phyloP scores from a whole-genome alignment of 208 protist genomes.

The Leishmania mexicana region DNA sequence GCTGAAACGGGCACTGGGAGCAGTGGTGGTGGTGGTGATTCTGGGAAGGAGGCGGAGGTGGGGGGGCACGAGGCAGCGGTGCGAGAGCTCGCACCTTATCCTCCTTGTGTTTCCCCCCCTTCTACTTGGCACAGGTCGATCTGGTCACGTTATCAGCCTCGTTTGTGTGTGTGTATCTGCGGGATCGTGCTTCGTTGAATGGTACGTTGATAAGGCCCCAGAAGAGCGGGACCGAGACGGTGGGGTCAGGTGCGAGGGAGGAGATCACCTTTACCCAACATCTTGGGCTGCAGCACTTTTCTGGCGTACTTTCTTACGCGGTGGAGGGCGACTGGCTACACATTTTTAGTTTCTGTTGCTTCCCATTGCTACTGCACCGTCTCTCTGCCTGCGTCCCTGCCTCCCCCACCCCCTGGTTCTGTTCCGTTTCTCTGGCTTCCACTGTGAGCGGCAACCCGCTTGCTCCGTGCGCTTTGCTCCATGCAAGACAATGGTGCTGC shows the following conservation, averaged over 20 bases:
- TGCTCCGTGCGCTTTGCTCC: background rate
- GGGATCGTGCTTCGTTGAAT: background rate
- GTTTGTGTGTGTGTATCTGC: background rate
- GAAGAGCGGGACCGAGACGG: background rate
- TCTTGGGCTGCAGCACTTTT: background rate
- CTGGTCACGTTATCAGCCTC: background rate
- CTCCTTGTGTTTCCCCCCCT: background rate
- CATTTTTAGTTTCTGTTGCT: background rate
- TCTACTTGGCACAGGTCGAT: background rate
- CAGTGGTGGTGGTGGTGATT: background rate
- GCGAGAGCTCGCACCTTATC: background rate
- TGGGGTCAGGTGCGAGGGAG: background rate
- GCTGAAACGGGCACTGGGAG: background rate
- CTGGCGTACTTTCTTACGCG: background rate
- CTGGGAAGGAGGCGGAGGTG: too few relatives aligned
- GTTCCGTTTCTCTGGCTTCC: background rate
- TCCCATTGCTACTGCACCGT: background rate
- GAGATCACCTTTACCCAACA: background rate
- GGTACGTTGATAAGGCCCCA: background rate
- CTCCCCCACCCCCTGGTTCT: background rate
- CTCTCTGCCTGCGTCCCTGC: background rate
- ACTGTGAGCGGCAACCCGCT: background rate
- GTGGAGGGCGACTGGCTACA: background rate
- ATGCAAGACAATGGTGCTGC: too few relatives aligned
- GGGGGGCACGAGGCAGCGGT: background rate